A percentile compares a stretch with the other conserved stretches of the same genome.
These are phyloP conservation scores for Curvularia lunata DNA, from an alignment of 2,329 filamentous ascomycete species.

Conservation along the genomic window DNA sequence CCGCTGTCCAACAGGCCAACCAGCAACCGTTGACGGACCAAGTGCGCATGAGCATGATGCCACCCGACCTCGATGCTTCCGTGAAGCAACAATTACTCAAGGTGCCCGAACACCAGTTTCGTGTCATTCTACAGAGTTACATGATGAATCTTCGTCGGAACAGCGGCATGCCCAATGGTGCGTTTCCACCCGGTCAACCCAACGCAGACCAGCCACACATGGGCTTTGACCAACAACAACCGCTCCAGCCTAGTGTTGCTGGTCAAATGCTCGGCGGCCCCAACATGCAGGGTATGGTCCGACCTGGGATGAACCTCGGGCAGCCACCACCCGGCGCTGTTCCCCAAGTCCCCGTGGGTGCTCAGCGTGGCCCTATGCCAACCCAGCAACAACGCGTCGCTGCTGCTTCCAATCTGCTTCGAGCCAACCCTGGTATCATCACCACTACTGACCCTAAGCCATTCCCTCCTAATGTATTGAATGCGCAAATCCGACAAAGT, in stretches of 20 bases:
- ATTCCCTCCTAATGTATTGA: slow-evolving; percentile 41
- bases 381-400: slow-evolving; percentile 39
- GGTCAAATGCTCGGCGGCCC: slow-evolving; percentile 38
- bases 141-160: slow-evolving; percentile 30
- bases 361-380: slow-evolving; percentile 32
- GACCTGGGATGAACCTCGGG: slow-evolving; percentile 37
- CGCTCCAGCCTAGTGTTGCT: slow-evolving; percentile 27
- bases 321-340: slow-evolving; percentile 36
- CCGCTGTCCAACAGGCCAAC: slow-evolving; percentile 32
- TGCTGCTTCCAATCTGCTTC: slow-evolving; percentile 35
- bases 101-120: slow-evolving; percentile 45
- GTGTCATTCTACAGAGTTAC: slow-evolving; percentile 35
- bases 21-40: slow-evolving; percentile 41
- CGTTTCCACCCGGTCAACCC: slow-evolving; percentile 28
- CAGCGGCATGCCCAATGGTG: slow-evolving; percentile 32
- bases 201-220: slow-evolving; percentile 36
- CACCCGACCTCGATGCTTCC: slow-evolving; percentile 35
- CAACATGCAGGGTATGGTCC: slow-evolving; percentile 36
- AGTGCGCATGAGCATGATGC: slow-evolving; percentile 43
- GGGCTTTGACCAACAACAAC: slow-evolving; percentile 41
- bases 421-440: slow-evolving; percentile 45
- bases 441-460: slow-evolving; percentile 39
- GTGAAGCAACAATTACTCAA: slow-evolving; percentile 45
- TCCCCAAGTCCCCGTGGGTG: slow-evolving; percentile 33
- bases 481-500: slow-evolving; percentile 29